Conservation (phyloP, 208 protist genomes). For the Strigomonas oncopelti region DNA sequence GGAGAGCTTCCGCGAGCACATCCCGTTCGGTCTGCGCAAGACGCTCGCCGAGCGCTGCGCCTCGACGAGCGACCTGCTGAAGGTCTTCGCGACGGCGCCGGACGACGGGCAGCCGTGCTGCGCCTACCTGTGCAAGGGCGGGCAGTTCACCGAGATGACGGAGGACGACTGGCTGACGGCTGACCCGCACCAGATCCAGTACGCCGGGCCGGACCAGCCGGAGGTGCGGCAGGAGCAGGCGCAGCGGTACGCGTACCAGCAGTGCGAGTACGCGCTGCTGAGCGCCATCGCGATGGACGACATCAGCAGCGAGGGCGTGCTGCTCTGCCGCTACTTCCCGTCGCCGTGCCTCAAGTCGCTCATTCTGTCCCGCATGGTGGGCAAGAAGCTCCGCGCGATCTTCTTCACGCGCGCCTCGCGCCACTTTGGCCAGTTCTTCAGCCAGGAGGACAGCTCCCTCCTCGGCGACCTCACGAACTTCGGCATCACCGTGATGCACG, state of each 20-base stretch:
- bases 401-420: conserved; percentile 82
- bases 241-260: conserved; percentile 76
- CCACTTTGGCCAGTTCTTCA: conserved; percentile 85
- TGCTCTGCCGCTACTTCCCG: conserved; percentile 88
- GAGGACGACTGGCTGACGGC: conserved; percentile 81
- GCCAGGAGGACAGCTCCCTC: conserved; percentile 85
- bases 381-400: conserved; percentile 79
- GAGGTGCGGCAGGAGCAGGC: conserved; percentile 74
- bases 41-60: conserved; percentile 69
- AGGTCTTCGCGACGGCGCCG: conserved; percentile 79
- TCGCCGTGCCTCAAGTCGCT: conserved; percentile 89
- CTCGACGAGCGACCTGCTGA: conserved; percentile 52
- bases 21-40: conserved; percentile 82
- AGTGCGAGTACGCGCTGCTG: conserved; percentile 88
- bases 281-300: conserved; percentile 85
- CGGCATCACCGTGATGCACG: conserved; percentile 84
- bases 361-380: conserved; percentile 79
- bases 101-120: conserved; percentile 66
- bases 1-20: conserved; percentile 89
- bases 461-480: conserved; percentile 85
- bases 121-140: conserved; percentile 86
- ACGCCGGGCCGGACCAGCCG: conserved; percentile 64
- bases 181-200: conserved; percentile 61
- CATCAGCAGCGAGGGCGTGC: conserved; percentile 89
- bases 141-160: conserved; percentile 84